Evolutionary conservation across 2,329 filamentous ascomycete species (phyloP), one percentile per base, ranked within the genome.

Genomic region (Aspergillus pseudoviridinutans): DNA sequence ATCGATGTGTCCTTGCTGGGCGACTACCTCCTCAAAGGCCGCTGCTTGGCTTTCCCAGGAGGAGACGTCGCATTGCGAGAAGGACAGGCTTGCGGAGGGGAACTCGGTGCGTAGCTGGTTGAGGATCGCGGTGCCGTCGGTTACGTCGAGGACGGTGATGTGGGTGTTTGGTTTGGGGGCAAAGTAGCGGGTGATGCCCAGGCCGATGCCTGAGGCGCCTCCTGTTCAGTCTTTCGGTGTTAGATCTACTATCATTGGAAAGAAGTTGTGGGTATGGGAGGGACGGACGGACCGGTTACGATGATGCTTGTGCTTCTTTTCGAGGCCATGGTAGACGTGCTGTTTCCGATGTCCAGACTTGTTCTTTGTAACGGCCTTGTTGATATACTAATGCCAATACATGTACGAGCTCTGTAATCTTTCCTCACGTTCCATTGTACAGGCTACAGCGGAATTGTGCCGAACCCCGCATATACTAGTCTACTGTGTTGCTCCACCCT

Each of bases 1-100:
- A 56, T 82, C 79, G 20, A 82, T 63, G 12, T 67, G 65, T 1
- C 76, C 76, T 20, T 69, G 66, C 14, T 68, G 57, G 3, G 61
- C 58, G 51, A 70, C 67, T 1, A 74, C 64, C 25, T 70, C 65
- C 55, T 68, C 64, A 51, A 78, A 78, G 0, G 68, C 74, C 0
- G 64, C 58, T 0, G 70, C 71, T 49, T 76, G 72, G 44, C 67
- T 69, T 25, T 73, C 68, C 72, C 72, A 74, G 2, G 66, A 68
- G 7, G 72, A 71, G 6, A 74, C 68, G 50, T 74, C 69, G 58
- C 67, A 70, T 49, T 66, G 57, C 42, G 66, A 59, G 46, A 71
- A 74, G 25, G 64, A 66, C 38, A 73, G 49, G 20, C 60, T 60
- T 3, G 66, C 65, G 2, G 56, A 55, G 8, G 69, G 65, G 52